Evolutionary conservation across 139 green algal species (phyloP), one percentile per base, ranked within the genome.

Genomic region (Tetradesmus obliquus): DNA sequence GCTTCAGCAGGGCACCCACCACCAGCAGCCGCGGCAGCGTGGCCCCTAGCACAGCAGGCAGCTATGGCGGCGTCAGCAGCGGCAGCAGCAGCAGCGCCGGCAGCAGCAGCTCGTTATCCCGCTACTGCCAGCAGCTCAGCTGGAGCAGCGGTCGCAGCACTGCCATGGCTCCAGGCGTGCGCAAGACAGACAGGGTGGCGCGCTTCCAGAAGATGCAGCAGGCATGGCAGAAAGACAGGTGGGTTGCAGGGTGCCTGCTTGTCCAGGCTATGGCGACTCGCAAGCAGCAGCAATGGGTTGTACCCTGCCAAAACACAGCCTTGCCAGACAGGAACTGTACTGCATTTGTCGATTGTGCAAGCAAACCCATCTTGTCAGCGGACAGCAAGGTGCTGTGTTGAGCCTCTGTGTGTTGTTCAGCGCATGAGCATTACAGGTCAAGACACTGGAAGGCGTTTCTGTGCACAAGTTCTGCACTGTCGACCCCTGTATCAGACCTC

Each of bases 171-270:
- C 87, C 87, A 66, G 87, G 87, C 10, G 87, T 91, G 54, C 72
- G 60, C n/a, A 91, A 85, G 53, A 84, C 74, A 5, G 87, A 91
- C 87, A 84, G 87, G 53, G 87, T 91, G 20, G 87, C 87, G 12
- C 79, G 72, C 51, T 91, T 86, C 72, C 72, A 91, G 17, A 57
- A 85, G 53, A 91, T 91, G 87, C 87, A 85, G 54, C 72, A 85
- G 55, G 57, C 79, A 1, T 91, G 87, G 87, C 55, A 85, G 17
- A 91, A 91, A 55, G 87, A 91, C 87, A 91, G 87, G 87, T 91
- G 79, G 19, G 86, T n/a, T n/a, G 66, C 60, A 71, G 15, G 66
- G 15, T 45, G 32, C 32, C 32, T 45, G 32, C 32, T 45, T 45
- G 32, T 45, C 32, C 32, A 45, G 32, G 32, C 32, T 45, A 45